These are phyloP conservation scores for Massariosphaeria phaeospora DNA, from an alignment of 495 filamentous ascomycete genomes.

Conservation along the genomic window DNA sequence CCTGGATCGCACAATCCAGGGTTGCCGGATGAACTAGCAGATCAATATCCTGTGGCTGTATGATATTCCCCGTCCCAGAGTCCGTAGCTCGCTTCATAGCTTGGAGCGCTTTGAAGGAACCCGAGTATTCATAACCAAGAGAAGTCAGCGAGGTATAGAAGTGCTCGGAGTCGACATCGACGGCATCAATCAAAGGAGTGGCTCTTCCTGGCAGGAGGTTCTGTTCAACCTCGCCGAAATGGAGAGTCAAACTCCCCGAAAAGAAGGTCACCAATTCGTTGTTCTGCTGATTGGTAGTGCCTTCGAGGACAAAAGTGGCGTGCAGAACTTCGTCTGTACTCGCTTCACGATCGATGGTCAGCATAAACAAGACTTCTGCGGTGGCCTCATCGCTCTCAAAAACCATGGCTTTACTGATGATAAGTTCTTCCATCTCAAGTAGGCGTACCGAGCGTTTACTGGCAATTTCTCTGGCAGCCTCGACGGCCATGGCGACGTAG, in stretches of 20 bases:
- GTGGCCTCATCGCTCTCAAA: background rate
- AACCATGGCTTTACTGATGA: background rate
- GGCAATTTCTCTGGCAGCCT: conserved; percentile 1
- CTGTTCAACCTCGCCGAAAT: background rate
- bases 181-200: background rate
- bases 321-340: background rate
- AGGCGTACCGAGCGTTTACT: background rate
- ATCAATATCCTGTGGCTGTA: no score
- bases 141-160: conserved; percentile 10
- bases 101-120: background rate
- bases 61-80: background rate
- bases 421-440: background rate
- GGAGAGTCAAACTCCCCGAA: background rate
- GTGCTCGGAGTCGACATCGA: background rate
- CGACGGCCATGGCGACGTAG: conserved; percentile 19
- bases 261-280: conserved; percentile 4
- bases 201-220: background rate
- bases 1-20: conserved; percentile 8
- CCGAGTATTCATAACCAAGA: conserved; percentile 11
- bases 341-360: background rate
- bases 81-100: conserved; percentile 7
- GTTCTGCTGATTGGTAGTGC: background rate
- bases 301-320: background rate
- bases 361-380: background rate
- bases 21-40: background rate